Evolutionary conservation across 2,329 filamentous ascomycete species (phyloP).

Genomic region (Stachybotrys elegans): DNA sequence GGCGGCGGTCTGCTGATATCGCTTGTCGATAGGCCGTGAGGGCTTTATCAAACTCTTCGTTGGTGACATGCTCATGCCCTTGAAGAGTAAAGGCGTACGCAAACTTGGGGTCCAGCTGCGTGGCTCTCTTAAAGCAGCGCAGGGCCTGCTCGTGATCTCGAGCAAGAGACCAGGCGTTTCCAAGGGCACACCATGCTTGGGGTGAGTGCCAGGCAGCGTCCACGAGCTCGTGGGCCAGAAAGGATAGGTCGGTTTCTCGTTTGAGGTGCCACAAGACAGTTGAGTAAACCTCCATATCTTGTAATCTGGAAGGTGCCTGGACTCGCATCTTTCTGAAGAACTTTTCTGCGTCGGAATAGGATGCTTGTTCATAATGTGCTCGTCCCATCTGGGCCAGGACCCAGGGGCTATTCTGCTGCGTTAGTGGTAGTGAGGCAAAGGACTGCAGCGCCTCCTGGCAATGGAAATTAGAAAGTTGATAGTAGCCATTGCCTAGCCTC

Average conservation of each 20-base stretch:
- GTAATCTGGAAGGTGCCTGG: constrained; percentile 73
- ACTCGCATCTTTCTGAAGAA: constrained; percentile 76
- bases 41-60: constrained; percentile 96
- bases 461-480: constrained; percentile 71
- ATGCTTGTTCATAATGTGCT: constrained; percentile 84
- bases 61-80: constrained; percentile 90
- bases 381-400: constrained; percentile 86
- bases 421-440: constrained; percentile 64
- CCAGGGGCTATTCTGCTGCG: constrained; percentile 88
- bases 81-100: constrained; percentile 95
- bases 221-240: constrained; percentile 83
- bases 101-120: constrained; percentile 83
- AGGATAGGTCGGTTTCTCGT: constrained; percentile 84
- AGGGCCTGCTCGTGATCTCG: constrained; percentile 93
- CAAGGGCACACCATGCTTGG: constrained; percentile 92
- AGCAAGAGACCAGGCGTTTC: constrained; percentile 90
- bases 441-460: constrained; percentile 71
- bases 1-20: constrained; percentile 78
- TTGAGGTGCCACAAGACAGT: constrained; percentile 99
- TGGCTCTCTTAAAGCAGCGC: constrained; percentile 89
- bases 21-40: constrained; percentile 81
- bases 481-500: constrained; percentile 77
- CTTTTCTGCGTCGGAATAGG: constrained; percentile 81
- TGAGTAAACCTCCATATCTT: constrained; percentile 98
- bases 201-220: constrained; percentile 85